These are phyloP conservation scores for Rhytidiadelphus loreus DNA, from an alignment of 225 moss, liverwort and hornwort species.

Conservation along the genomic window DNA sequence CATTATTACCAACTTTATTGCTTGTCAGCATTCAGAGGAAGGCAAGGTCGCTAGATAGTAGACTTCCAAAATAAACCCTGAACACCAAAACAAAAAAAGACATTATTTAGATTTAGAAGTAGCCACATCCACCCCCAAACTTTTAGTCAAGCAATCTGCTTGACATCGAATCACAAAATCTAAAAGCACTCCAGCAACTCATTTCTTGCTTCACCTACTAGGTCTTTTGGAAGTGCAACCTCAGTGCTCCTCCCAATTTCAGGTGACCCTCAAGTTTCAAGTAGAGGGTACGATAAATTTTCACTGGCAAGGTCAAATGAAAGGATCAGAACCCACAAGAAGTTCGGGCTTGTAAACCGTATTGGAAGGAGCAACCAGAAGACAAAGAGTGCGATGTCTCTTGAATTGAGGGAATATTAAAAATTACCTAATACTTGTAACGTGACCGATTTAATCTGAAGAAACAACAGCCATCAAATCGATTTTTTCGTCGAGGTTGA, in stretches of 20 bases:
- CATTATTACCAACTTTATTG: conserved; percentile 25
- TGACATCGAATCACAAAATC: neutral
- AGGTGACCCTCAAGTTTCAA: neutral
- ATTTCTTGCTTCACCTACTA: neutral
- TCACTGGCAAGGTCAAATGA: neutral
- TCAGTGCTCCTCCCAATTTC: neutral
- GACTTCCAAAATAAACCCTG: conserved; percentile 9
- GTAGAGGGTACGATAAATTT: neutral
- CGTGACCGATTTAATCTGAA: conserved; percentile 40
- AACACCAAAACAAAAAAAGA: neutral
- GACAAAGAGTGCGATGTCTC: neutral
- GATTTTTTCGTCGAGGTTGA: conserved; percentile 45
- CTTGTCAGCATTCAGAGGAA: conserved; percentile 1
- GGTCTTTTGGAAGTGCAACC: neutral
- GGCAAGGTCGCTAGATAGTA: neutral
- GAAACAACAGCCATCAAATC: conserved; percentile 46
- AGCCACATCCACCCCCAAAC: neutral
- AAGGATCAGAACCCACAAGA: neutral
- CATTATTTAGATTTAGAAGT: neutral
- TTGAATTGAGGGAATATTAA: neutral
- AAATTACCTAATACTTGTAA: conserved; percentile 38
- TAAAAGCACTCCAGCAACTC: neutral
- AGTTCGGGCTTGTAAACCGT: neutral
- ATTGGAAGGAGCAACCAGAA: neutral
- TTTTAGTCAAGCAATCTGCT: neutral